Evolutionary conservation across 306 rosid species (phyloP), one percentile per base, ranked within the genome.

Genomic region (Argentina anserina): DNA sequence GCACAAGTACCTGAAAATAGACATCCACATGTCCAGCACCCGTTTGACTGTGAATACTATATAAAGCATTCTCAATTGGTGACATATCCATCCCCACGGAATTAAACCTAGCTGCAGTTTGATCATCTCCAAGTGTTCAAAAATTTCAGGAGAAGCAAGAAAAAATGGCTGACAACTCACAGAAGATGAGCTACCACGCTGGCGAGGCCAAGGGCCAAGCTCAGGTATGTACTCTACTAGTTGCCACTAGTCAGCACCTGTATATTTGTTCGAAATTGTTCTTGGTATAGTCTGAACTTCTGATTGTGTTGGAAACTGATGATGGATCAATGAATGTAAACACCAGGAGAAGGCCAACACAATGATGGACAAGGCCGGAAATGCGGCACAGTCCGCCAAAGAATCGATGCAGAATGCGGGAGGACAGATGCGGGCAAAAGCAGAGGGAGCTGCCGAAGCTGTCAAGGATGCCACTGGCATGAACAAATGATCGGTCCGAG

Each of bases 131-230:
- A 14, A 62, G 36, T 73, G 78, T 26, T 28, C 34, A 70, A 21
- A 79, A 56, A 75, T 82, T 31, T 9, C 47, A 75, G 28, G 13
- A 37, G 20, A 76, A 9, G 69, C 33, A 25, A 79, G 53, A 42
- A 80, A 43, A 63, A 70, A 89, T 85, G 92, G 88, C 85, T 55
- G 84, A 83, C 71, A 81, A 72, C 37, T 5, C 88, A 3, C 78
- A 90, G 71, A 80, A 86, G 70, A 39, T 70, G 74, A 75, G 76
- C 72, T 80, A 71, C 58, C 15, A 84, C 2, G 93, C 87, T 65
- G 93, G 91, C 23, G 83, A 83, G 85, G 88, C 90, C 76, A 73
- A 86, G 72, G 92, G 90, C 75, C 89, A 83, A 78, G 43, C 90
- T 62, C 47, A 90, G 89, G 92, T 86, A 28, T 4, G 9, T 28